Percentiles rank a stretch among this genome's conserved stretches.
Evolutionary conservation across 257 asterid species (phyloP).

Genomic region (Linderniella brevidens): DNA sequence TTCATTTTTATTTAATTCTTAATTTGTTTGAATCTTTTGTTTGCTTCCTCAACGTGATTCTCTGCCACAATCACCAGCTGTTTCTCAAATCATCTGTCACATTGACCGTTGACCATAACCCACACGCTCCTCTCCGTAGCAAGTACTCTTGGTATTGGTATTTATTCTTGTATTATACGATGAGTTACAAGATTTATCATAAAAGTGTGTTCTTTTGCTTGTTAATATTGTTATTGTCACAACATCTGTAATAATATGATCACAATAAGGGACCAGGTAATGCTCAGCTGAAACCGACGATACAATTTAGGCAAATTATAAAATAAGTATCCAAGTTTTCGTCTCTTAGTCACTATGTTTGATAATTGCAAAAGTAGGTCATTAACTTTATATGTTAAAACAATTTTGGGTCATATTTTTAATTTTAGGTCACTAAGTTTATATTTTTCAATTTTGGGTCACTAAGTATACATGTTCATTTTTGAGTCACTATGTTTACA

Average conservation of each 20-base stretch:
- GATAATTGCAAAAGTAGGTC: no score
- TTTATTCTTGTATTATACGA: not conserved
- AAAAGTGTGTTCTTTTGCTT: not conserved
- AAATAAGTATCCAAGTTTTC: no score
- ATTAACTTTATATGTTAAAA: no score
- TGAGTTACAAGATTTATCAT: not conserved
- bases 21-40: not conserved
- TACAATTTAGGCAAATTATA: no score
- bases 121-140: not conserved
- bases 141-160: not conserved
- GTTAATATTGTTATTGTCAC: not conserved
- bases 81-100: slow-evolving; percentile 21
- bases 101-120: slow-evolving; percentile 32
- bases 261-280: no score
- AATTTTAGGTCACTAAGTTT: no score
- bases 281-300: no score
- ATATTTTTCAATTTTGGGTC: no score
- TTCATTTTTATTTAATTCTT: not conserved
- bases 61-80: slow-evolving; percentile 42
- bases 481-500: no score
- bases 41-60: slow-evolving; percentile 16
- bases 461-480: no score
- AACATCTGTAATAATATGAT: slow-evolving; percentile 3
- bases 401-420: no score
- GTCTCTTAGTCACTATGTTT: no score